Base-by-base conservation (phyloP, 805 yeast species). In the Candida tibetensis region DNA sequence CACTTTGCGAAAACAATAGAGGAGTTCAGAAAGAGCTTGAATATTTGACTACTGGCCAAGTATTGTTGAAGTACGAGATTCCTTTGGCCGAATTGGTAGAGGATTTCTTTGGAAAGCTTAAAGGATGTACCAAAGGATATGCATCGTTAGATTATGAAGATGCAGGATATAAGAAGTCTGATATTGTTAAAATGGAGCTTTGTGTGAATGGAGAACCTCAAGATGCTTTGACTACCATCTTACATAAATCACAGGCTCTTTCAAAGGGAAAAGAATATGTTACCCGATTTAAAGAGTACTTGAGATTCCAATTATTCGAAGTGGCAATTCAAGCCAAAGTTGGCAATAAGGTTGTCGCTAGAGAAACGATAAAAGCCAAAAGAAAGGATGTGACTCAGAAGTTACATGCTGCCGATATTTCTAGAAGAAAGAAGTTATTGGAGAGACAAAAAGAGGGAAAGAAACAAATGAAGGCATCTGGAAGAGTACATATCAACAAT, bases 141-240 rank as follows among this genome's bases (percentile, higher is more conserved):
- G 98, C 96, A 0, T 86, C 96, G 0, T 69, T 91, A 37, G 98
- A 91, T 62, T 91, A 91, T 54, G 97, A 93, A 51, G 98, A 91
- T 55, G 81, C 84, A 4, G 99, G 98, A 0, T 91, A 89, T 62
- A 73, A 69, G 47, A 74, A 77, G 23, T 79, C 95, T 1, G 89
- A 86, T 53, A 78, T 91, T 16, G 89, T 86, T 23, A 93, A 91
- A 55, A 65, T 91, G 65, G 97, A 91, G 57, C 70, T 93, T 31
- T 69, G 91, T 40, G 95, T 91, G 4, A 93, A 91, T 58, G 96
- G 96, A 2, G 77, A 70, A 30, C 78, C 95, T 15, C 84, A 91
- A 26, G 99, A 91, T 66, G 98, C 98, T 0, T 70, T 91, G 35
- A 87, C 97, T 0, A 90, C 85, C 36, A 90, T 91, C 3, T 76